These are phyloP conservation scores for Lentinus brumalis DNA, from an alignment of 768 basidiomycete species.

Conservation along the genomic window DNA sequence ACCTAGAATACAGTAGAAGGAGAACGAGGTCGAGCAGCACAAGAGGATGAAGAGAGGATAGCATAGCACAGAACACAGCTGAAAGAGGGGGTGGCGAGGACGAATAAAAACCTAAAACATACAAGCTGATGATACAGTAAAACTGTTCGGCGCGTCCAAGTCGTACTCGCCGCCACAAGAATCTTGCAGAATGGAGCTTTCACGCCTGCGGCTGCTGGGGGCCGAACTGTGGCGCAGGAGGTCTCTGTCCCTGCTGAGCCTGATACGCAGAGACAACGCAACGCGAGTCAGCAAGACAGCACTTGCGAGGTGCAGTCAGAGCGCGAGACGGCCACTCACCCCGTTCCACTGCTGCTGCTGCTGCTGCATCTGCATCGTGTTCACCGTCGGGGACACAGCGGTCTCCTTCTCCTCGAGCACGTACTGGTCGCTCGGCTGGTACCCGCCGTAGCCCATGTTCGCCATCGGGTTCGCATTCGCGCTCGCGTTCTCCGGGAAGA, in stretches of 20 bases:
- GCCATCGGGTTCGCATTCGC: constrained; percentile 9
- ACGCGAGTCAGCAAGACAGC: background rate
- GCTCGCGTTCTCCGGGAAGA: constrained; percentile 58
- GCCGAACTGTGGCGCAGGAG: constrained; percentile 2
- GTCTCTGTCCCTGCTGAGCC: background rate
- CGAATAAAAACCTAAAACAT: constrained; percentile 6
- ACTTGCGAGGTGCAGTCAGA: background rate
- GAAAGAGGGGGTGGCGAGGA: background rate
- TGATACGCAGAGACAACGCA: background rate
- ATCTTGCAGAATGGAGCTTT: background rate
- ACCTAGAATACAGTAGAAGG: background rate
- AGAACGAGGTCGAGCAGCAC: background rate
- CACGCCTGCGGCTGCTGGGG: constrained; percentile 5
- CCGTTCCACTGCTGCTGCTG: constrained; percentile 13
- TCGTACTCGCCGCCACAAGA: no score
- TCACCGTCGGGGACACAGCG: constrained; percentile 14
- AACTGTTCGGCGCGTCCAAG: background rate
- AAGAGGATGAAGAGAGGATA: background rate
- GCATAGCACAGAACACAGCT: background rate
- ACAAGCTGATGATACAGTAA: constrained; percentile 7
- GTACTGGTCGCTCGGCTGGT: constrained; percentile 59
- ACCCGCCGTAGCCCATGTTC: constrained; percentile 50
- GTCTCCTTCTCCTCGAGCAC: constrained; percentile 68
- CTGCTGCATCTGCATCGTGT: constrained; percentile 30
- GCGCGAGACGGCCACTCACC: constrained; percentile 4